These are phyloP conservation scores for Skeletonema tropicum DNA, from an alignment of 108 stramenopile species.

Conservation along the genomic window DNA sequence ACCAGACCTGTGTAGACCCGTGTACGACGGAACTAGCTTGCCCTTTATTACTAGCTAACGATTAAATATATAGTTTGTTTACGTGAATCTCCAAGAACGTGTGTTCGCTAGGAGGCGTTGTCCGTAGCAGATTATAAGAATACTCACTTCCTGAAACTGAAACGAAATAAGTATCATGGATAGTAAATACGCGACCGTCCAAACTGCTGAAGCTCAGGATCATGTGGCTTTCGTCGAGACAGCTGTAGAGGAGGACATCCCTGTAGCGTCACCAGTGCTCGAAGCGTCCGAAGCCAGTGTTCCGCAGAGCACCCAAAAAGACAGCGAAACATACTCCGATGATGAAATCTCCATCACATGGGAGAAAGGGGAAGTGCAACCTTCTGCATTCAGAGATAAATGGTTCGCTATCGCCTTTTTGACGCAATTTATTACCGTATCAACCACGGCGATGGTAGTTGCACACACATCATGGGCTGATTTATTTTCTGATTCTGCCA, in stretches of 20 bases:
- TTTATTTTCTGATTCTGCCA: neutral
- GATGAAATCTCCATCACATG: constrained; percentile 24
- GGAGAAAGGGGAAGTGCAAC: constrained; percentile 46
- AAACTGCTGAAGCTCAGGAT: neutral
- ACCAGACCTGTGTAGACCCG: no score
- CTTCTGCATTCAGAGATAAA: constrained; percentile 48
- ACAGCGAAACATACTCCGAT: constrained; percentile 8
- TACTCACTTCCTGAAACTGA: no score
- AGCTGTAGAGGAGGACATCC: neutral
- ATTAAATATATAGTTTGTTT: no score
- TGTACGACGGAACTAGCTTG: no score
- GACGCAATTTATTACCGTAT: constrained; percentile 33
- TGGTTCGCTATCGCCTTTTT: constrained; percentile 63
- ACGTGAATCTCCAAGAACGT: no score
- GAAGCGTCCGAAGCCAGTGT: neutral
- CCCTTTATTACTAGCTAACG: no score
- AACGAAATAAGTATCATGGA: neutral
- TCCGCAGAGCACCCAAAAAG: neutral
- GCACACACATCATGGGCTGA: neutral
- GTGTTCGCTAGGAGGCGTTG: no score
- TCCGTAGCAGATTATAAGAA: no score
- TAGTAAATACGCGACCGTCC: neutral
- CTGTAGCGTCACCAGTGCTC: neutral
- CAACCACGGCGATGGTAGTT: constrained; percentile 11
- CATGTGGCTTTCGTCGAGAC: neutral